Conservation (phyloP, 441 rosid genomes). For the Rhodomyrtus psidioides region DNA sequence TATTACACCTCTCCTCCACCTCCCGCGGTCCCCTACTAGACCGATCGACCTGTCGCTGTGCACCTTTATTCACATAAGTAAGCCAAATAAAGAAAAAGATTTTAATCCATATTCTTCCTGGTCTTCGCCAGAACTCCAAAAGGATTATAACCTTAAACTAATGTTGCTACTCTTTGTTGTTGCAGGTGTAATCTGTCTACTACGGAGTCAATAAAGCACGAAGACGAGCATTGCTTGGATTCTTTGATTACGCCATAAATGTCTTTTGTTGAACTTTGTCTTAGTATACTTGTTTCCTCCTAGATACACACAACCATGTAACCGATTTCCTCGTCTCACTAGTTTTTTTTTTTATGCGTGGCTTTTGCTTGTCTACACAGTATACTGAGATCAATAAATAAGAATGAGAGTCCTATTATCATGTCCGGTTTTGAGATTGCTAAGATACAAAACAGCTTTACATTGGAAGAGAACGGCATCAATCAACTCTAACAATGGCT, state of each 20-base stretch:
- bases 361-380: background rate
- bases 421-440: background rate
- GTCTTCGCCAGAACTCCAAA: background rate
- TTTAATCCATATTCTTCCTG: background rate
- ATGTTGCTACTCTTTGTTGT: background rate
- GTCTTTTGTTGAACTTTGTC: background rate
- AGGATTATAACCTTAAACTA: background rate
- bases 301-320: background rate
- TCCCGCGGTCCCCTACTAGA: background rate
- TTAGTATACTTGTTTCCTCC: background rate
- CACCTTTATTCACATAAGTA: background rate
- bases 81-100: background rate
- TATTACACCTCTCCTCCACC: background rate
- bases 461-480: background rate
- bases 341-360: background rate
- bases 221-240: background rate
- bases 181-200: background rate
- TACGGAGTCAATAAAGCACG: background rate
- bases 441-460: background rate
- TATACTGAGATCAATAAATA: background rate
- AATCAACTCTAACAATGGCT: background rate
- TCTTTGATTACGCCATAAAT: background rate
- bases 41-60: no score
- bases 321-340: background rate
- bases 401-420: background rate